Base-by-base conservation (phyloP, 1,284 basidiomycete genomes). In the Phylloboletellus chloephorus region DNA sequence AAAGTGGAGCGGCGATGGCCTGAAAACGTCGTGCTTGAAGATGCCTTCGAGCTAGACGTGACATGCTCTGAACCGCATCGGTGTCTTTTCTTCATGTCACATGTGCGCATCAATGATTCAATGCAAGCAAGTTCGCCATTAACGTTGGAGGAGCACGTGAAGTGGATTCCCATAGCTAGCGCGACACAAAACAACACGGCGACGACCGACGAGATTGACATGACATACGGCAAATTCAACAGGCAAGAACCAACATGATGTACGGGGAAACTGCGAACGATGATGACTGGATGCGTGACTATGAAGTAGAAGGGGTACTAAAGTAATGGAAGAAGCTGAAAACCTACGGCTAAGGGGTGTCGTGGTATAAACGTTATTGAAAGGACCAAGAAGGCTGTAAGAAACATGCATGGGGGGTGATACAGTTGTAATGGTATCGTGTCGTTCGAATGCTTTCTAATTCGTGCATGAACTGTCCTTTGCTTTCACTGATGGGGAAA, bases 1-100 rank as follows among this genome's bases (percentile, higher is more conserved):
- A 8, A 81, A 82, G 56, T 88, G 83, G 84, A 82, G 82, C 43
- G 87, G 86, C 3, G 86, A 89, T 58, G 86, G 86, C 1, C 59
- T 89, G 49, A 77, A 73, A 50, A 76, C 79, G n/a, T 73, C 76
- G n/a, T 86, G 82, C 59, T 63, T 89, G 52, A 89, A 89, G 64
- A 76, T 89, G 73, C 79, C 85, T 20, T 68, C 78, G 12, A 77
- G 63, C 46, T 77, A 56, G 64, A 23, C 12, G 13, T 21, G 17
- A 17, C 23, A 5, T 9, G 3, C 7, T 5, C 7, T 24, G 2
- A 3, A 15, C 26, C 9, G 11, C 15, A 25, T 30, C n/a, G 22
- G 13, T 20, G 5, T 31, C 9, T 15, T 16, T 31, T 5, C 21
- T 20, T 16, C 5, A 11, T 30, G n/a, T 15, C 10, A 16, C 9